A percentile compares a stretch with the other conserved stretches of the same genome.
These are phyloP conservation scores for Mycena alexandri DNA, from an alignment of 768 basidiomycete genomes.

Conservation along the genomic window DNA sequence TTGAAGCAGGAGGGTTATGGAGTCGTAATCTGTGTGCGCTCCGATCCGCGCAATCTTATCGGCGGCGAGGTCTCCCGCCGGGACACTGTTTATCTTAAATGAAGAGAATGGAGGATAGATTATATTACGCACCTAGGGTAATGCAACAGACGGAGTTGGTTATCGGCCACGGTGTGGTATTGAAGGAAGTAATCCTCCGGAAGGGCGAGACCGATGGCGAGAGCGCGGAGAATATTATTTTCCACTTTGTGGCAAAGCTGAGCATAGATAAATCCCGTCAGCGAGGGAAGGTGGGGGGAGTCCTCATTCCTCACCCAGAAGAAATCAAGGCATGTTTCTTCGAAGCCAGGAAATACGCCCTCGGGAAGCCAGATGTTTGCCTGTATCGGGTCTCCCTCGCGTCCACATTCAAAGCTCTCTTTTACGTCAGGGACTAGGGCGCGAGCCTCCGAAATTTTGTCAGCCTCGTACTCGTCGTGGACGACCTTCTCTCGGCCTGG, in stretches of 20 bases:
- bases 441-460: neutral
- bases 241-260: slow-evolving; percentile 59
- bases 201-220: slow-evolving; percentile 60
- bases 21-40: slow-evolving; percentile 68
- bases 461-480: neutral
- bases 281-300: too few species aligned
- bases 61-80: slow-evolving; percentile 47
- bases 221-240: slow-evolving; percentile 58
- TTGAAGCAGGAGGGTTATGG: slow-evolving; percentile 70
- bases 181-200: slow-evolving; percentile 59
- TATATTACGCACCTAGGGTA: slow-evolving; percentile 57
- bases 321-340: slow-evolving; percentile 63
- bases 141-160: slow-evolving; percentile 69
- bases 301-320: slow-evolving; percentile 58
- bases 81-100: slow-evolving; percentile 44
- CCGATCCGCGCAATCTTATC: slow-evolving; percentile 59
- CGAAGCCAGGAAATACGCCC: slow-evolving; percentile 64
- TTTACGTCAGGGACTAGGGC: slow-evolving; percentile 54
- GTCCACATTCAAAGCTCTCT: slow-evolving; percentile 68
- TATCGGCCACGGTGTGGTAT: slow-evolving; percentile 59
- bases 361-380: slow-evolving; percentile 73
- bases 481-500: slow-evolving; percentile 48
- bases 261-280: neutral
- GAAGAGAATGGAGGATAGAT: neutral
- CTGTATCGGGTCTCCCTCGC: slow-evolving; percentile 57